phyloP scores from a whole-genome alignment of 1,139 yeast genomes.

The Sugiyamaella castrensis region DNA sequence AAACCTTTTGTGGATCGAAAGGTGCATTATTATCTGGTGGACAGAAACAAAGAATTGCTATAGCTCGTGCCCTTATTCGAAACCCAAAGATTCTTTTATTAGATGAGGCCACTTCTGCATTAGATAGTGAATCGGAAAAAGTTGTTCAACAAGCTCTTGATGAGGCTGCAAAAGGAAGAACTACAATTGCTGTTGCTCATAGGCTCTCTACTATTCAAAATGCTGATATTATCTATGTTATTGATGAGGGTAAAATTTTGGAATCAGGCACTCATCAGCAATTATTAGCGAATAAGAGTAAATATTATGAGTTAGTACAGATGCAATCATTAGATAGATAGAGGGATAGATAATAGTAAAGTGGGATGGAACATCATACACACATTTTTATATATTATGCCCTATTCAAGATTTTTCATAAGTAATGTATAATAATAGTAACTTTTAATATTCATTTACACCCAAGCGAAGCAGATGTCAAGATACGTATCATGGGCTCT shows the following conservation, averaged over 20 bases:
- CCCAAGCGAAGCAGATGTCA: too few relatives aligned
- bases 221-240: slow-evolving; percentile 85
- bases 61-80: slow-evolving; percentile 72
- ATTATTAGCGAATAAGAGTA: slow-evolving; percentile 37
- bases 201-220: slow-evolving; percentile 86
- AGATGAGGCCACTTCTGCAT: slow-evolving; percentile 80
- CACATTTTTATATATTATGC: neutral
- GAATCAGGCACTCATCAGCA: slow-evolving; percentile 60
- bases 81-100: slow-evolving; percentile 63
- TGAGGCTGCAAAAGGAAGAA: slow-evolving; percentile 62
- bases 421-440: too few relatives aligned
- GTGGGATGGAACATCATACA: neutral
- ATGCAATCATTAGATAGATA: slow-evolving; percentile 36
- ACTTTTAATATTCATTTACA: neutral
- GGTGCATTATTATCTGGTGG: slow-evolving; percentile 82
- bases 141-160: slow-evolving; percentile 65
- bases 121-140: slow-evolving; percentile 79
- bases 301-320: slow-evolving; percentile 43
- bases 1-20: slow-evolving; percentile 79
- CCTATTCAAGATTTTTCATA: neutral
- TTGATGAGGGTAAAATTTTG: slow-evolving; percentile 65
- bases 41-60: slow-evolving; percentile 73
- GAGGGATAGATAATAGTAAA: too few relatives aligned
- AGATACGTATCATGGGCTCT: too few relatives aligned
- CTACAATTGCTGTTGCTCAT: slow-evolving; percentile 89